Conservation (phyloP, 2,329 filamentous ascomycete genomes). For the Beauveria brongniartii region DNA sequence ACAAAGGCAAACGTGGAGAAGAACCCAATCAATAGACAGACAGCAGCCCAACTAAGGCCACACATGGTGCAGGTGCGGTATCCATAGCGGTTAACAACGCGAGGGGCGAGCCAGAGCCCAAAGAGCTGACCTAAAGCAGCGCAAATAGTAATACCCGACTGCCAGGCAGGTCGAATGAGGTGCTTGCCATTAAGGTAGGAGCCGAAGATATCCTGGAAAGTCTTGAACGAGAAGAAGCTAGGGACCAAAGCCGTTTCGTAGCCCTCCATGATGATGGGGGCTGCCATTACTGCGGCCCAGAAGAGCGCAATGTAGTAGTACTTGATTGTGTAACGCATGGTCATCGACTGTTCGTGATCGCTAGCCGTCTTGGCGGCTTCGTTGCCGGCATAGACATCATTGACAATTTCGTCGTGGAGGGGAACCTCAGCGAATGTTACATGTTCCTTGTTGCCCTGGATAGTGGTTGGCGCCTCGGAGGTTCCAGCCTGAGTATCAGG, state of each 20-base stretch:
- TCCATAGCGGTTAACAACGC: slow-evolving; percentile 10
- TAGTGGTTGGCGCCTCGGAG: neutral
- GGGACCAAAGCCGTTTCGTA: slow-evolving; percentile 21
- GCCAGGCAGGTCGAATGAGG: slow-evolving; percentile 10
- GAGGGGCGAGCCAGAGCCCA: slow-evolving; percentile 14
- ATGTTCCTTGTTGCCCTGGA: neutral
- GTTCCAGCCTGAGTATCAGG: neutral
- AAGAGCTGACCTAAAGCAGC: slow-evolving; percentile 13
- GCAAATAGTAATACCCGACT: slow-evolving; percentile 13
- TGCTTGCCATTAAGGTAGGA: neutral
- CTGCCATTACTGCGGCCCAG: slow-evolving; percentile 16
- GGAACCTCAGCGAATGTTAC: neutral
- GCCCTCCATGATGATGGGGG: slow-evolving; percentile 29
- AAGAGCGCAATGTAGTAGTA: slow-evolving; percentile 13
- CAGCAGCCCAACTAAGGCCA: slow-evolving; percentile 2
- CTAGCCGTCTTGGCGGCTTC: slow-evolving; percentile 12
- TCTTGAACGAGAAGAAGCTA: slow-evolving; percentile 13
- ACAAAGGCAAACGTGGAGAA: neutral
- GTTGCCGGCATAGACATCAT: slow-evolving; percentile 12
- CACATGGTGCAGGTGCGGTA: slow-evolving; percentile 10
- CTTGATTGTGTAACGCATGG: slow-evolving; percentile 12
- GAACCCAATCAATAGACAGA: slow-evolving; percentile 5
- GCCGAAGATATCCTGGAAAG: slow-evolving; percentile 12
- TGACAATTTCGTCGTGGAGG: slow-evolving; percentile 1
- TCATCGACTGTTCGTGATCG: slow-evolving; percentile 14